phyloP scores from a whole-genome alignment of 306 rosid genomes.

The Oemleria cerasiformis region DNA sequence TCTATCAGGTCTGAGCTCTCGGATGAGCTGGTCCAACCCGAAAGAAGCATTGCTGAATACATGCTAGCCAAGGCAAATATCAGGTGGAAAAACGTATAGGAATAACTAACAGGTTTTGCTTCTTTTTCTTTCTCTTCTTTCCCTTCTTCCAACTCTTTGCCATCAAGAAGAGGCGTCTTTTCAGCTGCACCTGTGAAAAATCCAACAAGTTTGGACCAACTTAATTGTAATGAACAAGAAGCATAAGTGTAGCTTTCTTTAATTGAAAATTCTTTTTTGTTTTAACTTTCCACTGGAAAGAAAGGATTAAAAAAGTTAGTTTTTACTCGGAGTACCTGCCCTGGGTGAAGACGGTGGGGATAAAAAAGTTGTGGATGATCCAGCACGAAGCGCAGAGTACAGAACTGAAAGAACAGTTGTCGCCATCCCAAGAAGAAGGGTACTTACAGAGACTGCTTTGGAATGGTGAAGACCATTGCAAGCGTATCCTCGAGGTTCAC shows the following conservation, averaged over 20 bases:
- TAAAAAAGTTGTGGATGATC: conserved; percentile 82
- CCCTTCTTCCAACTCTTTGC: conserved; percentile 74
- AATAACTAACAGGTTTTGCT: conserved; percentile 69
- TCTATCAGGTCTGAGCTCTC: conserved; percentile 82
- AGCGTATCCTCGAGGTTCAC: conserved; percentile 76
- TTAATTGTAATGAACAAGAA: conserved; percentile 3
- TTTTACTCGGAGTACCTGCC: conserved; percentile 40
- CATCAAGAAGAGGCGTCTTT: conserved; percentile 65
- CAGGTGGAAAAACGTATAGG: conserved; percentile 87
- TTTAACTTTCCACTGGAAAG: neutral
- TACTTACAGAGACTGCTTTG: conserved; percentile 56
- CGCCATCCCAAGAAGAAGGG: conserved; percentile 85
- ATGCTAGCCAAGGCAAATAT: conserved; percentile 94
- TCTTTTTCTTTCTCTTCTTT: conserved; percentile 60
- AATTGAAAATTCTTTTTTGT: neutral
- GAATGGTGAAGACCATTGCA: conserved; percentile 90
- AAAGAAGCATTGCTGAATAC: conserved; percentile 97
- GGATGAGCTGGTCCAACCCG: conserved; percentile 80
- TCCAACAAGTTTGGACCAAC: neutral
- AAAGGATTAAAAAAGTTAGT: neutral
- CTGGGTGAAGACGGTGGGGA: conserved; percentile 90
- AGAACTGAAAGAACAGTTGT: conserved; percentile 85
- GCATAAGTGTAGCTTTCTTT: neutral
- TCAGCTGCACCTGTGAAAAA: conserved; percentile 34
- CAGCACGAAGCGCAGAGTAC: conserved; percentile 95